phyloP scores from a whole-genome alignment of 352 stramenopile species.

The Phytophthora macrochlamydospora region DNA sequence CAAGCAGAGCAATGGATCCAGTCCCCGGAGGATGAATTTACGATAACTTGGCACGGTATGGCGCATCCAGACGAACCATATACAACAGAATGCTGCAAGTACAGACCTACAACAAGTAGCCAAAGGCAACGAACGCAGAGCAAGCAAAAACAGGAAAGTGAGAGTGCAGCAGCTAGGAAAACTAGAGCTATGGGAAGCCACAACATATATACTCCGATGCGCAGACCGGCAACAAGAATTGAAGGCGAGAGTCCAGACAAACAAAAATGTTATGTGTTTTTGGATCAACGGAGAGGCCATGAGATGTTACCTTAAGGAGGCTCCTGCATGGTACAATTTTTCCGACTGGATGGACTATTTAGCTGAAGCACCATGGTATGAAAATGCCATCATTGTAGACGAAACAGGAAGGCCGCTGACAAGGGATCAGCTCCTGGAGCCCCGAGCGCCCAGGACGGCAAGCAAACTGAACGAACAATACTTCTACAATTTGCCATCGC shows the following conservation, averaged over 20 bases:
- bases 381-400: not conserved
- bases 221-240: not conserved
- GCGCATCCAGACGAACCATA: not conserved
- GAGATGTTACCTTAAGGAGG: not conserved
- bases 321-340: not conserved
- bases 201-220: not conserved
- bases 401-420: not conserved
- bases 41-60: not conserved
- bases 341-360: not conserved
- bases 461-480: too few species aligned
- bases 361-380: not conserved
- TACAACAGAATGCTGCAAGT: not conserved
- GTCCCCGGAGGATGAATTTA: not conserved
- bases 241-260: not conserved
- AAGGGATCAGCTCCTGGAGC: not conserved
- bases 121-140: not conserved
- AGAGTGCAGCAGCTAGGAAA: not conserved
- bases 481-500: too few species aligned
- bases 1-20: not conserved
- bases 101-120: not conserved
- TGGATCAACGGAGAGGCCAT: not conserved
- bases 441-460: too few species aligned
- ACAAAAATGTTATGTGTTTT: not conserved
- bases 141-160: too few species aligned
- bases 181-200: not conserved